Percentiles rank a stretch among this genome's conserved stretches.
These are phyloP conservation scores for Umbelopsis isabellina DNA, from an alignment of 192 early-diverging fungal species.

Conservation along the genomic window DNA sequence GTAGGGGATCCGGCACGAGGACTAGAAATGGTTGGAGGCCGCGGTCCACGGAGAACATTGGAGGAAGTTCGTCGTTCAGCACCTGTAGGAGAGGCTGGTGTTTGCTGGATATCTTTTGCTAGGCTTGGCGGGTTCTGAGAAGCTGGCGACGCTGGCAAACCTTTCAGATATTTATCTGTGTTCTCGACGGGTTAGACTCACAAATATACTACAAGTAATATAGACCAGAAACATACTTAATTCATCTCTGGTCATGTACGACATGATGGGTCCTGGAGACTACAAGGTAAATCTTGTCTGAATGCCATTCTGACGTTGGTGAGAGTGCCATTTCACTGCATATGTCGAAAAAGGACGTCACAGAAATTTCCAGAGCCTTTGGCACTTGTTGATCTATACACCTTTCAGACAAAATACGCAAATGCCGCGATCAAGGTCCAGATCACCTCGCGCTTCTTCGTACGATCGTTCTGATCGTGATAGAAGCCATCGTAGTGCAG, in stretches of 20 bases:
- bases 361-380: conserved; percentile 15
- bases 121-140: not conserved
- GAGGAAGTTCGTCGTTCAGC: not conserved
- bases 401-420: not conserved
- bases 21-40: not conserved
- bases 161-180: conserved; percentile 12
- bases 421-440: not conserved
- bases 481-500: not conserved
- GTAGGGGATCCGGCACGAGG: not conserved
- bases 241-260: conserved; percentile 24
- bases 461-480: not conserved
- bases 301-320: not conserved
- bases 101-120: not conserved
- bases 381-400: not conserved
- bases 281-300: not conserved
- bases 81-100: not conserved
- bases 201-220: not conserved
- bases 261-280: not conserved
- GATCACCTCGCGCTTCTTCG: not conserved
- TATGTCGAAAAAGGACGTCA: conserved; percentile 15
- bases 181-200: not conserved
- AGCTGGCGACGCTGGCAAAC: not conserved
- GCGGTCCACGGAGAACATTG: conserved; percentile 5
- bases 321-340: not conserved
- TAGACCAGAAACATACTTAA: not conserved